phyloP scores from a whole-genome alignment of 306 rosid genomes.

The Rosa multiflora region DNA sequence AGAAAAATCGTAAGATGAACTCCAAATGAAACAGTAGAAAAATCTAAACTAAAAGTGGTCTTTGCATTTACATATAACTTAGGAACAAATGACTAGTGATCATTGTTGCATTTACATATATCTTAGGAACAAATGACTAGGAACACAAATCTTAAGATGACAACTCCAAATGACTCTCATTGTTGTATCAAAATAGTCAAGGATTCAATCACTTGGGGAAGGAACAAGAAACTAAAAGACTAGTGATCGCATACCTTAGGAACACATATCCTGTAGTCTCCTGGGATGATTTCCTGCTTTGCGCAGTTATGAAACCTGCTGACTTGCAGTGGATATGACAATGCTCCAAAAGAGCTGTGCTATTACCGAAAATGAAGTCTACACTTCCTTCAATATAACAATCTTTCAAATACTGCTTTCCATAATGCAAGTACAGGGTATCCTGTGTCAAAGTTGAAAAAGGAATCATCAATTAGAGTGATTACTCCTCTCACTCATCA shows the following conservation, averaged over 20 bases:
- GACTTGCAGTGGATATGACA: slow-evolving; percentile 89
- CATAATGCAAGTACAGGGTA: slow-evolving; percentile 77
- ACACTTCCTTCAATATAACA: slow-evolving; percentile 96
- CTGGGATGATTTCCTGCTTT: slow-evolving; percentile 73
- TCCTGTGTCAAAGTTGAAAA: slow-evolving; percentile 52
- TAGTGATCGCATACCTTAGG: slow-evolving; percentile 50
- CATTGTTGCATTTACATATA: too few species aligned
- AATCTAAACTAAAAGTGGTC: background rate
- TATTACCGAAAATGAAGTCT: slow-evolving; percentile 85
- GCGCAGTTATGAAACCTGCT: slow-evolving; percentile 83
- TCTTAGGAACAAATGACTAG: too few species aligned
- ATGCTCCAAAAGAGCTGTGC: slow-evolving; percentile 86
- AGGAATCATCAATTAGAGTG: background rate
- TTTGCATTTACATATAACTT: too few species aligned
- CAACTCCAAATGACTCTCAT: too few species aligned
- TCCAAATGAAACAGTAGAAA: background rate
- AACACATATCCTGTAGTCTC: slow-evolving; percentile 89
- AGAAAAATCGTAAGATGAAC: background rate
- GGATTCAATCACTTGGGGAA: background rate
- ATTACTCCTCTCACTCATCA: slow-evolving; percentile 10
- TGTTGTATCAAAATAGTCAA: background rate
- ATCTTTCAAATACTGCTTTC: slow-evolving; percentile 80
- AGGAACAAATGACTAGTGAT: too few species aligned
- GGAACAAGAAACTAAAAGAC: background rate
- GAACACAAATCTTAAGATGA: background rate